A percentile compares a stretch with the other conserved stretches of the same genome.
Evolutionary conservation across 2,329 filamentous ascomycete species (phyloP).

Genomic region (Fusarium tanahbumbuense): DNA sequence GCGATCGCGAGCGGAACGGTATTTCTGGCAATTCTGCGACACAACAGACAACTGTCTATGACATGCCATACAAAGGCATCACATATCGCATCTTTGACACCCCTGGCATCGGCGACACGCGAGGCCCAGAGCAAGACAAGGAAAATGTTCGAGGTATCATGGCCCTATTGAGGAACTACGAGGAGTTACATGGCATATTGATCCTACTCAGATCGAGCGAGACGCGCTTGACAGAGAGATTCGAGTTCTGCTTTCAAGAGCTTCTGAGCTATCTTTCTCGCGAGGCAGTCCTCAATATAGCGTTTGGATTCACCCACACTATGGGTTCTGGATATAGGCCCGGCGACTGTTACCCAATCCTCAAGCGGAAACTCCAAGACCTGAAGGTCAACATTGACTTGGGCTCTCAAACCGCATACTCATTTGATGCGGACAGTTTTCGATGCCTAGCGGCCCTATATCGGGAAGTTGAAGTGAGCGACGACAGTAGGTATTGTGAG

Average conservation of each 20-base stretch:
- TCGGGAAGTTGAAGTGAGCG: neutral
- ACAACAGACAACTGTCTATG: conserved; percentile 11
- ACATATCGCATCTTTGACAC: conserved; percentile 28
- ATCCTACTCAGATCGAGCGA: conserved; percentile 27
- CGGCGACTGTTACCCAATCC: conserved; percentile 1
- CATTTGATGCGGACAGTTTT: conserved; percentile 38
- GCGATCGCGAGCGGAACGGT: conserved; percentile 27
- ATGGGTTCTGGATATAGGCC: conserved; percentile 16
- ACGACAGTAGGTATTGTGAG: conserved; percentile 3
- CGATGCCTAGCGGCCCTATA: conserved; percentile 16
- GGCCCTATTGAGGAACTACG: conserved; percentile 2
- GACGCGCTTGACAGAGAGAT: conserved; percentile 3
- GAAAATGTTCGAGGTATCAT: conserved; percentile 27
- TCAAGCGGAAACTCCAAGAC: conserved; percentile 2
- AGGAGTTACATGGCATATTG: conserved; percentile 31
- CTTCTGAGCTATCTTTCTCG: conserved; percentile 20
- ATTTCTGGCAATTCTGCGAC: conserved; percentile 25
- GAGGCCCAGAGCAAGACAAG: conserved; percentile 22
- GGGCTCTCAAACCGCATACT: conserved; percentile 5
- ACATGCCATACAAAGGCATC: neutral
- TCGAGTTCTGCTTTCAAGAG: conserved; percentile 32
- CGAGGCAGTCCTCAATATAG: conserved; percentile 26
- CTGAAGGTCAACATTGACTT: neutral
- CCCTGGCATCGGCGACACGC: conserved; percentile 27
- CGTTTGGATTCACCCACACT: conserved; percentile 33